phyloP scores from a whole-genome alignment of 169 alveolate genomes.

The Amoebophrya sp. region DNA sequence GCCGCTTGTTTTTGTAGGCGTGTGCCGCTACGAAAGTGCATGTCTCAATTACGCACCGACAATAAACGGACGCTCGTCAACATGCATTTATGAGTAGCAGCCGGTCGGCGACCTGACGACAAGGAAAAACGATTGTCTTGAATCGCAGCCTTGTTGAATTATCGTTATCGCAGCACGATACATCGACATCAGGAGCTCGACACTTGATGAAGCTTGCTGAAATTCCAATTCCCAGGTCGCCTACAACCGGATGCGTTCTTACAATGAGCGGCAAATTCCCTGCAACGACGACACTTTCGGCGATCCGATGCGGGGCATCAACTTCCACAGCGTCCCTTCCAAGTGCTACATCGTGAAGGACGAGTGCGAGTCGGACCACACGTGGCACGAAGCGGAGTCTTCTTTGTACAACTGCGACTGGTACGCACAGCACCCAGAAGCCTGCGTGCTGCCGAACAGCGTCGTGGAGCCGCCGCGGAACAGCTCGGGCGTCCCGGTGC shows the following conservation, averaged over 20 bases:
- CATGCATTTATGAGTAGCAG: no score
- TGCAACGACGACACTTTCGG: neutral
- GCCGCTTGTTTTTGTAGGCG: no score
- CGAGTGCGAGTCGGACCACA: neutral
- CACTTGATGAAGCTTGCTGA: no score
- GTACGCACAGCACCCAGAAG: neutral
- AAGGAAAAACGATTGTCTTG: no score
- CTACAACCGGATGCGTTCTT: neutral
- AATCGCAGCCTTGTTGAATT: no score
- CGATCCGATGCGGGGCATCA: neutral
- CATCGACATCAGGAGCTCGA: no score
- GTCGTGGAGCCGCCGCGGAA: neutral
- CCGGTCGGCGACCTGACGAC: no score
- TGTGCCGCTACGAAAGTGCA: no score
- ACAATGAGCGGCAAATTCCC: neutral
- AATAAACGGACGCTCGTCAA: no score
- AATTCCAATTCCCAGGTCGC: neutral
- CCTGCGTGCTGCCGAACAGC: neutral
- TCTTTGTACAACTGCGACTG: neutral
- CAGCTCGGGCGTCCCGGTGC: neutral
- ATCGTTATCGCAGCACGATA: no score
- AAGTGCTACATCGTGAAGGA: neutral
- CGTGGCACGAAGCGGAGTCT: neutral
- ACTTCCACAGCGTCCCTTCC: neutral
- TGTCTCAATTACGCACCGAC: no score